Evolutionary conservation across 1,284 basidiomycete genomes (phyloP).

Genomic region (Malassezia nana): DNA sequence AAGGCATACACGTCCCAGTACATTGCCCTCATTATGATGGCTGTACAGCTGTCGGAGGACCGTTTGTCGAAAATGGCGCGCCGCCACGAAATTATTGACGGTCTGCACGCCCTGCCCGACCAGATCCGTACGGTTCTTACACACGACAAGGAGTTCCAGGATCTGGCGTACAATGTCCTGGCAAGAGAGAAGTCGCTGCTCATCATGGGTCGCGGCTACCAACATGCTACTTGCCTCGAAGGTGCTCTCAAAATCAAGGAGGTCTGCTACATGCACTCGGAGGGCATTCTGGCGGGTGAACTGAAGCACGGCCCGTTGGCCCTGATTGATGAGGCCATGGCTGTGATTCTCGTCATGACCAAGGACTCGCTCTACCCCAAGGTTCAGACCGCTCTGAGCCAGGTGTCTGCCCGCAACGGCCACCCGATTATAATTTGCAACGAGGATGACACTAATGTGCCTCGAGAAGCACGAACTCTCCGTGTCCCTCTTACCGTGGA

Average conservation of each 20-base stretch:
- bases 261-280: slow-evolving; percentile 57
- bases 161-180: slow-evolving; percentile 68
- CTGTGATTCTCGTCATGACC: slow-evolving; percentile 77
- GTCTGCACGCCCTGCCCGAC: slow-evolving; percentile 74
- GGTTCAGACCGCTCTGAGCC: slow-evolving; percentile 86
- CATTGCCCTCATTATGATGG: slow-evolving; percentile 96
- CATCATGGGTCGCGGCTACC: slow-evolving; percentile 96
- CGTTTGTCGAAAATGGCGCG: slow-evolving; percentile 83
- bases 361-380: slow-evolving; percentile 97
- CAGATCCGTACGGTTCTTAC: slow-evolving; percentile 83
- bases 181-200: slow-evolving; percentile 77
- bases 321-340: slow-evolving; percentile 95
- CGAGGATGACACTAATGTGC: slow-evolving; percentile 74
- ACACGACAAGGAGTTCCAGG: slow-evolving; percentile 68
- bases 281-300: slow-evolving; percentile 83
- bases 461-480: slow-evolving; percentile 66
- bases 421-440: slow-evolving; percentile 90
- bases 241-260: slow-evolving; percentile 99
- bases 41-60: slow-evolving; percentile 91
- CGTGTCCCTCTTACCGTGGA: slow-evolving; percentile 72
- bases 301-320: slow-evolving; percentile 97
- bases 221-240: slow-evolving; percentile 93
- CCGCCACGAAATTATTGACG: slow-evolving; percentile 85
- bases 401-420: slow-evolving; percentile 94
- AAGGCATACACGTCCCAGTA: slow-evolving; percentile 99